Percentiles rank a stretch among this genome's conserved stretches.
Evolutionary conservation across 75 land plant species (phyloP).

Genomic region (Pseudotsuga menziesii): DNA sequence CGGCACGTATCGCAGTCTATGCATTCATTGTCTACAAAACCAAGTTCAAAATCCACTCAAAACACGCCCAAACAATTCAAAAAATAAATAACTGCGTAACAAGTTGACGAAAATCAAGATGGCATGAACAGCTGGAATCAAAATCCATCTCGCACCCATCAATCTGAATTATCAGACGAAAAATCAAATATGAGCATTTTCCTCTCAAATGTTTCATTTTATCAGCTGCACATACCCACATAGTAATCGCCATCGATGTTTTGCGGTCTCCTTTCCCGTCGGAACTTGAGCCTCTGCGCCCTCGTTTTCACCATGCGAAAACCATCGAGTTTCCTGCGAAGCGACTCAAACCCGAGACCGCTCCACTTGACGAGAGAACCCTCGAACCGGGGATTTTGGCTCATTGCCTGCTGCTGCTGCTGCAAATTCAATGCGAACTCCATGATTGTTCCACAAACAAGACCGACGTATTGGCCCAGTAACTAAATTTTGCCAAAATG

Average conservation of each 20-base stretch:
- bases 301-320: background rate
- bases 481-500: background rate
- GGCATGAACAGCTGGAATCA: too few species aligned
- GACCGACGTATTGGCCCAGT: background rate
- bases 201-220: background rate
- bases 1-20: conserved; percentile 78
- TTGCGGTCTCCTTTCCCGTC: conserved; percentile 18
- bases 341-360: background rate
- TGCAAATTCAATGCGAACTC: background rate
- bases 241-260: conserved; percentile 41
- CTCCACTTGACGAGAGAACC: background rate
- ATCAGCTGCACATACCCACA: conserved; percentile 30
- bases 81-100: too few species aligned
- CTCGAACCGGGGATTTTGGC: background rate
- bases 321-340: background rate
- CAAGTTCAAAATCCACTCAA: background rate
- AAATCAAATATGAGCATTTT: background rate
- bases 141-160: too few species aligned
- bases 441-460: background rate
- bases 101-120: too few species aligned
- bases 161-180: background rate
- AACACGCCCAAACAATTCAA: background rate
- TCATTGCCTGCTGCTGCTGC: too few species aligned
- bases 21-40: conserved; percentile 58
- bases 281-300: background rate